Base-by-base conservation (phyloP, 1,284 basidiomycete genomes). In the Moesziomyces sp. region DNA sequence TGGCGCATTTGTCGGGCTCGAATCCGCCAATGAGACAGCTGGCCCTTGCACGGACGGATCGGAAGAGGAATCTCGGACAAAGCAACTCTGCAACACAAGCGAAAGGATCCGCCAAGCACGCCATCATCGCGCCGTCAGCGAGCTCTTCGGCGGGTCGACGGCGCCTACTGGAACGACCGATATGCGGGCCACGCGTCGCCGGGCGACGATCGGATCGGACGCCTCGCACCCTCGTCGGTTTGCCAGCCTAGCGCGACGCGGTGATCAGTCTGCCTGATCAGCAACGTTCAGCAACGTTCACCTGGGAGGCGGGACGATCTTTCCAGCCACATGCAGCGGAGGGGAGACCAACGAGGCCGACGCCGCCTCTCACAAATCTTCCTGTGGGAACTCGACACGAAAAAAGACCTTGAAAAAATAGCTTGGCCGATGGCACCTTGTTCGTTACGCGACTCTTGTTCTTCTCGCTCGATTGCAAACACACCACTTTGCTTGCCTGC, bases 151-250 rank as follows among this genome's bases (percentile, higher is more conserved):
- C 1, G 33, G 26, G 11, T 23, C 52, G 0, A 59, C 35, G 10
- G 16, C 46, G 11, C 10, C 21, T 9, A 24, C 26, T 14, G 48
- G n/a, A 19, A 5, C 42, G 0, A 35, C 33, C 1, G 53, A 64
- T 21, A n/a, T 42, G 13, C 46, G 67, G 18, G 40, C 33, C 46
- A 59, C 35, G 13, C 67, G 67, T 46, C 67, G 67, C 16, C 52
- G 67, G 19, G 67, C 67, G 8, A 70, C 67, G 18, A 53, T 70
- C 6, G 67, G 67, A 16, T 52, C 67, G 18, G 60, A 70, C 19
- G 52, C 52, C 38, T 4, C 16, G 38, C 38, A 40, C 26, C 52
- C 56, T n/a, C 58, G 43, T 43, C 66, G 66, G 13, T 42, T 55
- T 38, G 59, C 60, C 0, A 24, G 23, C 18, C 46, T 63, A 6